Evolutionary conservation across 768 basidiomycete species (phyloP).

Genomic region (Lentinus tigrinus): DNA sequence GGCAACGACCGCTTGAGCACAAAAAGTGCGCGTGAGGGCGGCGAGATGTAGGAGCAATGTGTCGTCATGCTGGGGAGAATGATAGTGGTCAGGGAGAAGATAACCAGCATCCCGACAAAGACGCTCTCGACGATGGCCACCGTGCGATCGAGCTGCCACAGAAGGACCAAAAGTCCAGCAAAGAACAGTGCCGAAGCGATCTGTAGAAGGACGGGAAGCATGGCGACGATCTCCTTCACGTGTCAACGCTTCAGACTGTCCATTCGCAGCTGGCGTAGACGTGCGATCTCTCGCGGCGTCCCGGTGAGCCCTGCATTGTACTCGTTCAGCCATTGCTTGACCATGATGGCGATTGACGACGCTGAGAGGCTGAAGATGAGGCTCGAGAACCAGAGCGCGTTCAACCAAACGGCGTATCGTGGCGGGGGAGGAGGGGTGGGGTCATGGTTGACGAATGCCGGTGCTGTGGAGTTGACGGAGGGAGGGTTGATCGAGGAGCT

Average conservation of each 20-base stretch:
- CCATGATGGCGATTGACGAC: conserved; percentile 26
- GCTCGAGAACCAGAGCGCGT: conserved; percentile 26
- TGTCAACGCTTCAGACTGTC: conserved; percentile 17
- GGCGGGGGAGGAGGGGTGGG: background rate
- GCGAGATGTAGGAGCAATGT: conserved; percentile 1
- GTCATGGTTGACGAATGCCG: background rate
- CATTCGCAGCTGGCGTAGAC: conserved; percentile 18
- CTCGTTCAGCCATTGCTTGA: conserved; percentile 29
- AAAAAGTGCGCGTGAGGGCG: no score
- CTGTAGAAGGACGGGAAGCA: conserved; percentile 21
- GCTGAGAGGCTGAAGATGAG: conserved; percentile 26
- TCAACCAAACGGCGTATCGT: conserved; percentile 13
- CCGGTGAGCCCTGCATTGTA: background rate
- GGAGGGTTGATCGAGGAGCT: no score
- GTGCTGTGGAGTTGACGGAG: conserved; percentile 13
- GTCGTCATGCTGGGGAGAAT: background rate
- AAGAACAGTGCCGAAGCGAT: conserved; percentile 20
- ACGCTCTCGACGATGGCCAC: conserved; percentile 3
- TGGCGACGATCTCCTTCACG: conserved; percentile 11
- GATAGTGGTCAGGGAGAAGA: background rate
- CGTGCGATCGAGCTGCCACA: conserved; percentile 11
- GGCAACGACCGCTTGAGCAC: no score
- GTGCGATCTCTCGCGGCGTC: background rate
- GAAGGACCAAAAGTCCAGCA: conserved; percentile 15
- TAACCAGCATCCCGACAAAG: background rate